Base-by-base conservation (phyloP, 805 yeast species). In the Pichia pseudocactophila region DNA sequence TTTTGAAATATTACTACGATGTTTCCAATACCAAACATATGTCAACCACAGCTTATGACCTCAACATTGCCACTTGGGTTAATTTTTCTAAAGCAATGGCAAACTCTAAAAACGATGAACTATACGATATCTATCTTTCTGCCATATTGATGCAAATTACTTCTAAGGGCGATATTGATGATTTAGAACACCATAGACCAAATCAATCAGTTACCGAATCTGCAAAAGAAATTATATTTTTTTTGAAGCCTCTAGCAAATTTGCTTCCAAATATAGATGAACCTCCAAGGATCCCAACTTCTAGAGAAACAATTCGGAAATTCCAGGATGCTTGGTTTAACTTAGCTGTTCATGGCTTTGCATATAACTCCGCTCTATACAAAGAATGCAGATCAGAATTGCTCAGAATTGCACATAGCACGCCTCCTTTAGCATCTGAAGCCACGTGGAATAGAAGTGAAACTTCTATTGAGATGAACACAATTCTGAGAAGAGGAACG, bases 301-400 rank as follows among this genome's bases (percentile, higher is more conserved):
- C 80, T 48, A 74, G 75, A 32, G 65, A 65, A 2, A 65, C 77
- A 1, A 65, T 78, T 37, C 70, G 73, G 36, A 65, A 80, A 45
- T 86, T 90, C 67, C 74, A 94, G 55, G 83, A 92, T 60, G 78
- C 87, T 35, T 92, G 99, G 99, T 87, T 86, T 60, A 92, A 90
- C 55, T 69, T 92, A 71, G 90, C 81, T 4, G 83, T 89, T 22
- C 96, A 92, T 61, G 98, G 98, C 0, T 87, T 80, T 57, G 73
- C 78, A n/a, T 68, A 68, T 42, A 69, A 69, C 30, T 78, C 92
- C 0, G 66, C 68, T 12, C 65, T 79, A 54, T 71, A 76, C 13
- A 62, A 64, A 42, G 62, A 63, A n/a, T 71, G 74, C 53, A 58
- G 62, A 34, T 51, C 51, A 0, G 74, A 76, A 22, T 68, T 90